Conservation (phyloP, 805 yeast species). For the Blastobotrys mokoenaii region DNA sequence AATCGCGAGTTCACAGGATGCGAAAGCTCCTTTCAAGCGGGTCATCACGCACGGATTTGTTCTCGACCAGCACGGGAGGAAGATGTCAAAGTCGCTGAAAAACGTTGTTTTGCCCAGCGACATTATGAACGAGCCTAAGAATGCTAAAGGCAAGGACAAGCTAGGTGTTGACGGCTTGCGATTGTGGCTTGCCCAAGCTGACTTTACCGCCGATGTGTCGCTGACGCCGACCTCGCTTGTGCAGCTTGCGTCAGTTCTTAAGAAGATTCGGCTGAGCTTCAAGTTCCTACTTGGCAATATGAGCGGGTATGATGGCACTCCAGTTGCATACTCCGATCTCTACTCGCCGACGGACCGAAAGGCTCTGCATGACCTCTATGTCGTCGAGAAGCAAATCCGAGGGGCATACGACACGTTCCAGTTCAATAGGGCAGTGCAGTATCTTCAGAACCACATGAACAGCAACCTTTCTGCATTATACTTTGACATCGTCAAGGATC, state of each 20-base stretch:
- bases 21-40: constrained; percentile 56
- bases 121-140: constrained; percentile 44
- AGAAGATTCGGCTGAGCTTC: constrained; percentile 76
- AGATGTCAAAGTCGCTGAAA: constrained; percentile 92
- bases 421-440: constrained; percentile 63
- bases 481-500: constrained; percentile 80
- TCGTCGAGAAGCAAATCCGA: constrained; percentile 36
- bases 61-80: constrained; percentile 73
- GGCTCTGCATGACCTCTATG: constrained; percentile 46
- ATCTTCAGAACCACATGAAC: constrained; percentile 63
- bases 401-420: constrained; percentile 48
- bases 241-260: constrained; percentile 71
- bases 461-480: constrained; percentile 71
- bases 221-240: constrained; percentile 63
- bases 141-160: constrained; percentile 46
- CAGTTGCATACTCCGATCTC: constrained; percentile 28
- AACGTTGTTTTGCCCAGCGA: constrained; percentile 66
- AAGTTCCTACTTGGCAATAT: constrained; percentile 76
- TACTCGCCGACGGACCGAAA: constrained; percentile 43
- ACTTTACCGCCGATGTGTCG: constrained; percentile 72
- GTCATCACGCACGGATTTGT: constrained; percentile 92
- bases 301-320: constrained; percentile 28
- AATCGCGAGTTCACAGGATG: constrained; percentile 38
- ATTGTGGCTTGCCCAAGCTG: constrained; percentile 82
- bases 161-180: constrained; percentile 89